phyloP scores from a whole-genome alignment of 2,329 filamentous ascomycete genomes.

The Trichoderma simmonsii region DNA sequence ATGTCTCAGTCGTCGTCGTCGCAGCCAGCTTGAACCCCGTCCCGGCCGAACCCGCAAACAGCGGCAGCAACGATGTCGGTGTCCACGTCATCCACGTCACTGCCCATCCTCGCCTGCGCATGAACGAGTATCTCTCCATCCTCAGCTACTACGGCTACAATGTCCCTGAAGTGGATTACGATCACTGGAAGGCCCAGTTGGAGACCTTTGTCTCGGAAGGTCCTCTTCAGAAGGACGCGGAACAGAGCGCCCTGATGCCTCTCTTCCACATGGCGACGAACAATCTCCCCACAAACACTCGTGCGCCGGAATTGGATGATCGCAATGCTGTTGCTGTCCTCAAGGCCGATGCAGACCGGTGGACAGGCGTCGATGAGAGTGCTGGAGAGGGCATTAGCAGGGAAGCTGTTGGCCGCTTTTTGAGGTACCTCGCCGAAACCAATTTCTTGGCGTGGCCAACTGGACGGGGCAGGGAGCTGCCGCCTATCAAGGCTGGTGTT shows the following conservation, averaged over 20 bases:
- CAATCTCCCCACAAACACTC: conserved; percentile 63
- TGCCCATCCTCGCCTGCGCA: conserved; percentile 70
- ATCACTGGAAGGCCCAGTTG: conserved; percentile 31
- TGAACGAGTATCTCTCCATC: conserved; percentile 61
- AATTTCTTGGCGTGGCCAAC: conserved; percentile 32
- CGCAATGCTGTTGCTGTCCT: conserved; percentile 63
- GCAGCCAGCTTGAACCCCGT: conserved; percentile 45
- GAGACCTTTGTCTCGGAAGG: conserved; percentile 30
- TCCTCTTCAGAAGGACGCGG: conserved; percentile 27
- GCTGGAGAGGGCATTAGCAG: conserved; percentile 36
- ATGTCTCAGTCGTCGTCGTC: conserved; percentile 68
- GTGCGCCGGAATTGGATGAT: conserved; percentile 65
- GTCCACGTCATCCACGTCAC: conserved; percentile 69
- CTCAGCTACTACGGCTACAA: conserved; percentile 70
- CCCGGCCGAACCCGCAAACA: not conserved
- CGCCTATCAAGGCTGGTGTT: conserved; percentile 4
- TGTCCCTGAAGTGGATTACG: conserved; percentile 72
- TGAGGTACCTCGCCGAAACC: conserved; percentile 30
- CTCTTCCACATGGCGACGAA: conserved; percentile 60
- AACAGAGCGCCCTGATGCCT: conserved; percentile 46
- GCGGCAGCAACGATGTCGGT: not conserved
- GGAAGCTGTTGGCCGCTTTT: conserved; percentile 28
- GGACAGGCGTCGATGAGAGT: conserved; percentile 57
- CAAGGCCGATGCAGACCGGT: conserved; percentile 57
- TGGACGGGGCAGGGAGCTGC: conserved; percentile 27